Evolutionary conservation across 2,329 filamentous ascomycete genomes (phyloP), one percentile per base, ranked within the genome.

Genomic region (Arthrobotrys iridis): DNA sequence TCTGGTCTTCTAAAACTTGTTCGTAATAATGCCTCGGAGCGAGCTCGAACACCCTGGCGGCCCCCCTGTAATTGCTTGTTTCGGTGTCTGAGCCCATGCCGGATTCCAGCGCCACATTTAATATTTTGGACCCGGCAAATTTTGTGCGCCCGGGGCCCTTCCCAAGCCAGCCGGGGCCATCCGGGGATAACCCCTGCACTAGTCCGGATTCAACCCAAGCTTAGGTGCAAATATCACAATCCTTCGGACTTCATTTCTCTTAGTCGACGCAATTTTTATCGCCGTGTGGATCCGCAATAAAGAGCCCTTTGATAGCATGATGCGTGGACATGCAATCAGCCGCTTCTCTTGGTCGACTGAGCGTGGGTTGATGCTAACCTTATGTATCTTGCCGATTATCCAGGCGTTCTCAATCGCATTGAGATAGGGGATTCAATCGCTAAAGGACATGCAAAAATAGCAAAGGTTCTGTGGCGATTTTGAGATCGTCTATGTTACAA

Each of bases 171-270:
- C 30, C 59, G 4, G 45, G 24, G 43, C 4, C 45, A 13, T 45
- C 59, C 59, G 43, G 18, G 35, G 18, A 1, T 41, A 15, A n/a
- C 43, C 45, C 59, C 28, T 37, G 43, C 28, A 43, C 48, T 35
- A 37, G 48, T 33, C 28, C n/a, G 5, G 48, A 55, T 55, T 13
- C 20, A n/a, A 4, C 1, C 8, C 11, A 5, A 30, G 7, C 30
- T 18, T 40, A 40, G 3, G 2, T 50, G 26, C 8, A 6, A 37
- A 40, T 13, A 52, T 26, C 59, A 4, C 40, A 64, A 64, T 64
- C 59, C 59, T 50, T 50, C 41, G 45, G 30, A 18, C 22, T 52
- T 50, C 59, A 64, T 64, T 64, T 64, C 59, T 64, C 43, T 45
- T 64, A 40, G 30, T 30, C 10, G 2, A 15, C 30, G 13, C 15